Evolutionary conservation across 1,139 yeast genomes (phyloP), one percentile per base, ranked within the genome.

Genomic region (Diutina pseudorugosa): DNA sequence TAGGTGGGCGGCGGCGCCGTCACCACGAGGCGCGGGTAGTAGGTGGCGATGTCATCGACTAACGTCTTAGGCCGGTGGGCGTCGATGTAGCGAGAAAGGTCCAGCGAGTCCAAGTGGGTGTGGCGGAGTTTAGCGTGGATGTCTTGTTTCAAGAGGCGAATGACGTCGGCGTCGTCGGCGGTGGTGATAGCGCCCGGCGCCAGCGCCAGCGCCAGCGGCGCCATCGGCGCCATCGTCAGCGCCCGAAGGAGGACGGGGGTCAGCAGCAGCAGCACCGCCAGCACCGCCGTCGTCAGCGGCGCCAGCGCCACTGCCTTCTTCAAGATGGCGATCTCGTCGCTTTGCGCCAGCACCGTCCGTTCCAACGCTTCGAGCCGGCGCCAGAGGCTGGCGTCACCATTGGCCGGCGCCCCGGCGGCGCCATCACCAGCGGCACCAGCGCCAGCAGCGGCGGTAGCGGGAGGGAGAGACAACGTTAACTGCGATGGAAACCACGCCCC

Each of bases 111-210:
- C 23, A 45, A 12, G 18, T 27, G 49, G 30, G 49, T 45, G 5
- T 33, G 36, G 14, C 40, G 21, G 20, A 45, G 21, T 16, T 45
- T 45, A 16, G 27, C 40, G 40, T 19, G 11, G 27, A 45, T 45
- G 4, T 45, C 49, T 11, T 45, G 49, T 27, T 45, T 45, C 16
- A 45, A 18, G 5, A 45, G 27, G n/a, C 49, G 49, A 18, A 45
- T 45, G 21, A 45, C 49, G 11, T 45, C 47, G 20, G 19, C n/a
- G 14, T 43, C 25, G 25, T 43, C 47, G 11, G 23, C n/a, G 14
- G 3, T 12, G 4, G 7, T 8, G 9, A 14, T 4, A 1, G 36
- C 11, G 12, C 5, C n/a, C n/a, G n/a, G 16, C n/a, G 36, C n/a
- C 36, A 12, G 3, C 14, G 33, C 33, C 33, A 30, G 33, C 33